Evolutionary conservation across 164 flowering plant genomes (phyloP), one percentile per base, ranked within the genome.

Genomic region (Protea cynaroides): DNA sequence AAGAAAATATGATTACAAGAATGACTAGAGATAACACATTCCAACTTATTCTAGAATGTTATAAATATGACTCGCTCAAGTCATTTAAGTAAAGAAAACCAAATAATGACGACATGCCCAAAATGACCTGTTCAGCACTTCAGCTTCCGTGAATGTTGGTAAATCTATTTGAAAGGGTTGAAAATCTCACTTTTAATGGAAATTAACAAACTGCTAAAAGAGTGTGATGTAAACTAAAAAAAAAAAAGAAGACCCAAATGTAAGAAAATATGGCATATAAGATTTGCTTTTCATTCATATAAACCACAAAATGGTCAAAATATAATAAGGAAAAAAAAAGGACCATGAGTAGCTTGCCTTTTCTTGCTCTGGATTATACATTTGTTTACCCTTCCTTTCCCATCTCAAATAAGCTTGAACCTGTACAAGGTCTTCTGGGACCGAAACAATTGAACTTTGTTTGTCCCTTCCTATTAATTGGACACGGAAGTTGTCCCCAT

Each of bases 381-480:
- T 83, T 72, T 83, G 96, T 74, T 89, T 87, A 40, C 99, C 99
- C 76, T 84, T 88, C 76, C 89, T 84, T 80, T 94, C 99, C 99
- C 99, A 94, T 74, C 97, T 86, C 66, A 94, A 63, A 79, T 84
- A 94, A 65, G 99, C 93, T 71, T 94, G 99, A 74, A 88, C 56
- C 68, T 94, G 97, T 46, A 94, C 99, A 67, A 94, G 94, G 58
- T 94, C 99, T 74, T 94, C 96, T 57, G 99, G 97, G 74, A 94
- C 85, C 43, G 89, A 75, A 69, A 74, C 63, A 64, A 77, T 74
- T 59, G 78, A 54, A 61, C 47, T 68, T 54, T 44, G 13, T 49
- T 71, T 74, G 38, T 66, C 77, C 69, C 67, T 78, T 60, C 5
- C 37, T 25, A 81, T 79, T 67, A 93, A 73, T 56, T 74, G 77